Conservation (phyloP, 2,329 filamentous ascomycete species). For the Ceratocystis cubensis region DNA sequence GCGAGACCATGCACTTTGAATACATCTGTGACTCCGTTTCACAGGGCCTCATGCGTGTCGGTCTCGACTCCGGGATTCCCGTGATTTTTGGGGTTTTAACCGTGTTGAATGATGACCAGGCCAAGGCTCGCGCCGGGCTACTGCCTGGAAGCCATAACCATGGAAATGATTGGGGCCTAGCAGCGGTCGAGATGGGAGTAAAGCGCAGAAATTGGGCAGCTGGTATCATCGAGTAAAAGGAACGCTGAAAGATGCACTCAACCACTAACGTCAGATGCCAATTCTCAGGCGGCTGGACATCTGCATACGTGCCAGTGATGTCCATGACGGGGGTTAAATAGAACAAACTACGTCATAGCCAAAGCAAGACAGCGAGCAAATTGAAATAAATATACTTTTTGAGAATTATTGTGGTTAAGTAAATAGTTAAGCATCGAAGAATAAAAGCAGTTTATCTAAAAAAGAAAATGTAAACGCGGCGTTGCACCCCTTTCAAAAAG, state of each 20-base stretch:
- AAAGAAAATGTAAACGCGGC: slow-evolving; percentile 10
- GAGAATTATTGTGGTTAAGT: slow-evolving; percentile 7
- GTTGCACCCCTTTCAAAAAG: slow-evolving; percentile 3
- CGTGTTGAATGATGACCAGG: slow-evolving; percentile 78
- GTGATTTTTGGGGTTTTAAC: slow-evolving; percentile 90
- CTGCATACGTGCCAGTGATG: not conserved
- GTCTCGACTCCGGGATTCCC: slow-evolving; percentile 76
- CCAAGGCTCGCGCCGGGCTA: slow-evolving; percentile 69
- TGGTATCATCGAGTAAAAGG: slow-evolving; percentile 42
- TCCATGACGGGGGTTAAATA: not conserved
- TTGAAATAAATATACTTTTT: slow-evolving; percentile 11
- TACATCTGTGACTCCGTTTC: slow-evolving; percentile 89
- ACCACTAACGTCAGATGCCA: too few species aligned
- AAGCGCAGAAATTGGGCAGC: slow-evolving; percentile 77
- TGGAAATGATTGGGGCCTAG: slow-evolving; percentile 89
- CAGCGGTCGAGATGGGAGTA: slow-evolving; percentile 83
- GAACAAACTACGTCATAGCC: not conserved
- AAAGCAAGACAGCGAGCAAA: not conserved
- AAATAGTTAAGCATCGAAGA: not conserved
- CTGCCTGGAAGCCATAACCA: slow-evolving; percentile 89
- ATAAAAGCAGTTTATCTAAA: slow-evolving; percentile 8
- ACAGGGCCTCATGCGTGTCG: slow-evolving; percentile 87
- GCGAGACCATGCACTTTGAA: slow-evolving; percentile 98
- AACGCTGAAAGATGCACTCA: not conserved
- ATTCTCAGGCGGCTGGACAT: not conserved